A percentile compares a stretch with the other conserved stretches of the same genome.
Evolutionary conservation across 495 filamentous ascomycete species (phyloP).

Genomic region (Trichoderma orchidacearum): DNA sequence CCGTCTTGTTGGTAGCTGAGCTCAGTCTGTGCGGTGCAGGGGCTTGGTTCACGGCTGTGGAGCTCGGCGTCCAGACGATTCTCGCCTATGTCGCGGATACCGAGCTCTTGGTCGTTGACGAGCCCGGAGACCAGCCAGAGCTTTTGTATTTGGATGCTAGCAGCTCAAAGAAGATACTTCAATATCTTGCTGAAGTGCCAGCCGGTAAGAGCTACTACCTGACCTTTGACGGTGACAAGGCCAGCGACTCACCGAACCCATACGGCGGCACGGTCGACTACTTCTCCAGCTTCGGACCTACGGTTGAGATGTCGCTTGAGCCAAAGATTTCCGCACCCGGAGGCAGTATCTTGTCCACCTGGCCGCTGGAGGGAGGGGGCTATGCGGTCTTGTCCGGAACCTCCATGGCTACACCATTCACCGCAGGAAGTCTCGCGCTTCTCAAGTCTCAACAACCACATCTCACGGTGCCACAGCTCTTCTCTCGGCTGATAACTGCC

Average conservation of each 20-base stretch:
- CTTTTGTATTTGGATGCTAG: background rate
- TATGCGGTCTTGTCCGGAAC: constrained; percentile 14
- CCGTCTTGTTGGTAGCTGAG: background rate
- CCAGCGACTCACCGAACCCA: background rate
- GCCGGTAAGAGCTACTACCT: constrained; percentile 4
- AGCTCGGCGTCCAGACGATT: background rate
- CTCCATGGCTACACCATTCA: constrained; percentile 15
- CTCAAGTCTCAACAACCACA: constrained; percentile 14
- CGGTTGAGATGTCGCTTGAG: constrained; percentile 6
- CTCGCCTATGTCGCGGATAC: background rate
- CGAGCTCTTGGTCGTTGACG: constrained; percentile 3
- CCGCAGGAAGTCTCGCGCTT: constrained; percentile 13
- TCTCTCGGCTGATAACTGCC: constrained; percentile 11
- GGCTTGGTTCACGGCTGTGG: background rate
- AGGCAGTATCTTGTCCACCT: constrained; percentile 11
- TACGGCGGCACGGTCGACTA: constrained; percentile 9
- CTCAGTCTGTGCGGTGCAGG: background rate
- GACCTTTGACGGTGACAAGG: constrained; percentile 8
- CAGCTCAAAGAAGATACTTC: background rate
- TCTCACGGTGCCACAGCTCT: constrained; percentile 8
- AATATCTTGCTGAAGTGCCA: background rate
- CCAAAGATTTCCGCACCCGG: constrained; percentile 12
- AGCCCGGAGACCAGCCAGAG: background rate
- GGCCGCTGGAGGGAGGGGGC: constrained; percentile 8
- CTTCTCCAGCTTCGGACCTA: constrained; percentile 11